Conservation (phyloP, 441 rosid genomes). For the Mallotus repandus region DNA sequence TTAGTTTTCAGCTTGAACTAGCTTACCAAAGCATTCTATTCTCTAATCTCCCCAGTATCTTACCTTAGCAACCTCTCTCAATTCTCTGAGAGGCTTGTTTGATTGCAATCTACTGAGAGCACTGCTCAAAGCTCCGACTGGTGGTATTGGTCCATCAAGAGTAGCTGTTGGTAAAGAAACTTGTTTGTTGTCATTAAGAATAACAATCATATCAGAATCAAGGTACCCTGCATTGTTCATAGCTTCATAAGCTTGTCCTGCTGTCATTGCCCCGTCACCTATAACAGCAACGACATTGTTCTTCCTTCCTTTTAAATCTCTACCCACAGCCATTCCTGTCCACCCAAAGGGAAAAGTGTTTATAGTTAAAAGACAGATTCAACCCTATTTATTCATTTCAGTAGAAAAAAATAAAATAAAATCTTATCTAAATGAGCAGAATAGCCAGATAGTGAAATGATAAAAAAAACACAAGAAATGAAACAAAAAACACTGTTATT, state of each 20-base stretch:
- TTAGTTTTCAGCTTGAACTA: conserved; percentile 6
- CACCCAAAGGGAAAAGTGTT: conserved; percentile 13
- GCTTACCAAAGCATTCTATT: not conserved
- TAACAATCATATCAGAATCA: conserved; percentile 94
- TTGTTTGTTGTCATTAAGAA: conserved; percentile 94
- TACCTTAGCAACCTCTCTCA: conserved; percentile 97
- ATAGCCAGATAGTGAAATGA: too few species aligned
- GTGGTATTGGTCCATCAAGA: conserved; percentile 88
- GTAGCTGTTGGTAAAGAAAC: conserved; percentile 90
- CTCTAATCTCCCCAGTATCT: not conserved
- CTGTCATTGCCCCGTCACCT: conserved; percentile 98
- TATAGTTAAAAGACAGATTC: not conserved
- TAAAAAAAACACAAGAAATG: too few species aligned
- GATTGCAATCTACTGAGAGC: conserved; percentile 91
- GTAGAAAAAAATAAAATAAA: too few species aligned
- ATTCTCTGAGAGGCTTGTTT: conserved; percentile 84
- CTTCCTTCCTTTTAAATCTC: conserved; percentile 75
- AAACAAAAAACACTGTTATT: too few species aligned
- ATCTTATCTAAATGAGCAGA: too few species aligned
- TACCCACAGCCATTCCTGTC: conserved; percentile 92
- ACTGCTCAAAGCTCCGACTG: conserved; percentile 96
- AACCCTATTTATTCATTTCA: not conserved
- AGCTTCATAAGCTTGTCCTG: conserved; percentile 97
- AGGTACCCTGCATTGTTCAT: conserved; percentile 96
- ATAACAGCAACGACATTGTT: conserved; percentile 80